Evolutionary conservation across 2,329 filamentous ascomycete species (phyloP).

Genomic region (Davidsoniella virescens): DNA sequence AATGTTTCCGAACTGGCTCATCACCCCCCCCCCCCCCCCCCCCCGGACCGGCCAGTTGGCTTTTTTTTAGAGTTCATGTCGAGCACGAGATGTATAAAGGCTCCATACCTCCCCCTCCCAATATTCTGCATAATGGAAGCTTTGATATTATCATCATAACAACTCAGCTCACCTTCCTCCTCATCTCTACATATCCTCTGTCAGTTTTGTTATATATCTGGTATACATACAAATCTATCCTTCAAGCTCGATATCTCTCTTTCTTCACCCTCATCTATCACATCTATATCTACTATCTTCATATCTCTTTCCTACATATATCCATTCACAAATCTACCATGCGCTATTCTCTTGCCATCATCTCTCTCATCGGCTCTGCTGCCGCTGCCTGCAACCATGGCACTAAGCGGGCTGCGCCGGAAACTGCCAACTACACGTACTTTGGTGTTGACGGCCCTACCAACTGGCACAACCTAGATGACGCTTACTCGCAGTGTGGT

Average conservation of each 20-base stretch:
- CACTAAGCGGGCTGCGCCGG: conserved; percentile 22
- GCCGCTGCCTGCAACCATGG: conserved; percentile 20
- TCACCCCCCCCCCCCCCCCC: no score
- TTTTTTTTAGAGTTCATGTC: no score
- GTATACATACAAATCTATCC: neutral
- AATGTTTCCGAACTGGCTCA: no score
- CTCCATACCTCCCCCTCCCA: no score
- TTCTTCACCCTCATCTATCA: neutral
- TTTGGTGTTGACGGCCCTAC: conserved; percentile 26
- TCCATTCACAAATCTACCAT: neutral
- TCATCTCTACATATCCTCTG: no score
- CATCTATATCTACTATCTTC: neutral
- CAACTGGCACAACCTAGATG: conserved; percentile 33
- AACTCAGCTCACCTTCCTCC: no score
- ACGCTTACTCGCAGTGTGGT: conserved; percentile 29
- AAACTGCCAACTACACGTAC: conserved; percentile 24
- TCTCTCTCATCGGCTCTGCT: conserved; percentile 14
- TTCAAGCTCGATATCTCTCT: neutral
- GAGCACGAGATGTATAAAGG: no score
- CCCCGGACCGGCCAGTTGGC: no score
- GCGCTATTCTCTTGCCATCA: neutral
- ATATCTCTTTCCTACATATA: conserved; percentile 10
- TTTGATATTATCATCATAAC: no score
- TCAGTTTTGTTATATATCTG: no score
- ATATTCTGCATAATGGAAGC: no score